Conservation (phyloP, 805 yeast species). For the Schwanniomyces pseudopolymorphus region DNA sequence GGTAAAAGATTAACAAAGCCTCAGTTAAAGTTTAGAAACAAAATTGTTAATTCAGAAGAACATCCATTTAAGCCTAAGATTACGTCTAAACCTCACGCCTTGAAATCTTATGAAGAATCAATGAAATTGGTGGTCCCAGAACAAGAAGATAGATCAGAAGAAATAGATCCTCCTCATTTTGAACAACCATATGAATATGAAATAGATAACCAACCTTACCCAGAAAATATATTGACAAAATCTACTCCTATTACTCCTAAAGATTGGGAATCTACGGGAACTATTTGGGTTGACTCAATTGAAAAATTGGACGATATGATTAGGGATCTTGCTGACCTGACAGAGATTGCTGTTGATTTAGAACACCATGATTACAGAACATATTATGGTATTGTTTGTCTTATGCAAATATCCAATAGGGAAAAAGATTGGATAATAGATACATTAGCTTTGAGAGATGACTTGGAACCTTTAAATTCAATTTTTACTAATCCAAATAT, state of each 20-base stretch:
- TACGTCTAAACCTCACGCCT: slow-evolving; percentile 68
- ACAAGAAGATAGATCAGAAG: slow-evolving; percentile 25
- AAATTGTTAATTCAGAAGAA: slow-evolving; percentile 66
- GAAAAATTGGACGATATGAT: slow-evolving; percentile 57
- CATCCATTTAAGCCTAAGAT: slow-evolving; percentile 79
- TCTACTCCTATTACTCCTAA: slow-evolving; percentile 48
- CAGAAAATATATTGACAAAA: slow-evolving; percentile 46
- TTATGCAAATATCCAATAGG: slow-evolving; percentile 88
- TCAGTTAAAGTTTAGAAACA: slow-evolving; percentile 55
- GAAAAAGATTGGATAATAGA: slow-evolving; percentile 86
- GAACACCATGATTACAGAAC: slow-evolving; percentile 95
- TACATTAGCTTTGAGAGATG: slow-evolving; percentile 75
- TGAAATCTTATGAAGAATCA: slow-evolving; percentile 55
- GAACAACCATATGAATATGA: slow-evolving; percentile 81
- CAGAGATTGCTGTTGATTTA: slow-evolving; percentile 86
- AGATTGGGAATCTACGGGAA: slow-evolving; percentile 64
- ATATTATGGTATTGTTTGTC: slow-evolving; percentile 84
- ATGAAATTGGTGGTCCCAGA: slow-evolving; percentile 30
- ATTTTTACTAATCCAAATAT: slow-evolving; percentile 81
- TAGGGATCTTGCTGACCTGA: slow-evolving; percentile 44
- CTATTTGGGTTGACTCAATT: slow-evolving; percentile 70
- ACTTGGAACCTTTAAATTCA: slow-evolving; percentile 62
- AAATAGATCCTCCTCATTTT: slow-evolving; percentile 56
- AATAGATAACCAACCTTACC: slow-evolving; percentile 69
- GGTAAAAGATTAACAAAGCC: slow-evolving; percentile 57